Base-by-base conservation (phyloP, 768 basidiomycete species). In the Gloeophyllum trabeum region DNA sequence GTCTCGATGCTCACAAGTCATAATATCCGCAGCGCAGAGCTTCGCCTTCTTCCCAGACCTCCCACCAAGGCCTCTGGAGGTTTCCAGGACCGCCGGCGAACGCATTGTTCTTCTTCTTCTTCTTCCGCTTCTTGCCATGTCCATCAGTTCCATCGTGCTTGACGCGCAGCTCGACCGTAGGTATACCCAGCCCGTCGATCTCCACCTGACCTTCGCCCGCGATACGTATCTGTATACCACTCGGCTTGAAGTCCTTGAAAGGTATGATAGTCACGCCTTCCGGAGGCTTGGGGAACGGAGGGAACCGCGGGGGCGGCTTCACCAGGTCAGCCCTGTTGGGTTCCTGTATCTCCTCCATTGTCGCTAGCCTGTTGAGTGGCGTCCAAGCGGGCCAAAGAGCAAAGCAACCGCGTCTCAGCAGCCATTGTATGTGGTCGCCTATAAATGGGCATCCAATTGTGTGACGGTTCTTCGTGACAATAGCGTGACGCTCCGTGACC, bases 41-140 rank as follows among this genome's bases (percentile, higher is more conserved):
- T 54, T 86, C 82, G 3, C 61, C 64, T 32, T 79, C 73, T 39
- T 71, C 71, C 85, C 85, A 88, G n/a, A 73, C 62, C 45, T 83
- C 75, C 62, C 70, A 82, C 83, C 83, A 88, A 32, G 63, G 62
- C 14, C 52, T 41, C 40, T 55, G 58, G 24, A 56, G 58, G 36
- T 46, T 44, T 2, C 54, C 51, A 14, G 47, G 43, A 10, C 25
- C 51, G 16, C 50, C 50, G 4, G 35, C 34, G 6, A 36, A 49
- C 43, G 53, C 42, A 3, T 50, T 48, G 25, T 57, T 57, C 40
- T 58, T 63, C 44, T 54, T 63, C 54, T 70, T 75, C 51, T 64
- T 66, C 53, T 63, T 75, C 56, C 73, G 66, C 43, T 66, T 69
- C 22, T 70, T 65, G 45, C 70, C 70, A 58, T 77, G 79, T 45